These are phyloP conservation scores for Phaeodactylum tricornutum DNA, from an alignment of 108 stramenopile genomes.

Conservation along the genomic window DNA sequence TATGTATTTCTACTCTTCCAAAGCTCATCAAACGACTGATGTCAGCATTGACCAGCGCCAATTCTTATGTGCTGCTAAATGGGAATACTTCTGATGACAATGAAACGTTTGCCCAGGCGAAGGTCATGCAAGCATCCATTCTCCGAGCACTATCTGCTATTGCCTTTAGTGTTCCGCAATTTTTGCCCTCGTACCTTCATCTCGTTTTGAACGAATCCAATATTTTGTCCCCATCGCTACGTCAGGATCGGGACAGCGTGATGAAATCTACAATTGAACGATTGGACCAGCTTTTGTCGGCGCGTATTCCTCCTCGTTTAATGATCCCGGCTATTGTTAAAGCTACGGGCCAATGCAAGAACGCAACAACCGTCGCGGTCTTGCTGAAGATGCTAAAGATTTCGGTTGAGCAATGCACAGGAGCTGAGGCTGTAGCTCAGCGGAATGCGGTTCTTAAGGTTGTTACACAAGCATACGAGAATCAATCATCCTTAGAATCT, in stretches of 20 bases:
- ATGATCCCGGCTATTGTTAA: conserved; percentile 46
- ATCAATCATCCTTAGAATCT: conserved; percentile 12
- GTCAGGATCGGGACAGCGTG: conserved; percentile 12
- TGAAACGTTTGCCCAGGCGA: too few species aligned
- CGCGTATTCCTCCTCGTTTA: conserved; percentile 40
- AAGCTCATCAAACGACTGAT: conserved; percentile 51
- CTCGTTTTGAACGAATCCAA: conserved; percentile 33
- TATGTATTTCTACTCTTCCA: conserved; percentile 46
- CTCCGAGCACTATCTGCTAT: conserved; percentile 36
- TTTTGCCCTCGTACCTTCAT: conserved; percentile 56
- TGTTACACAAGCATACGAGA: conserved; percentile 35
- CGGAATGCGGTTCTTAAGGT: conserved; percentile 39
- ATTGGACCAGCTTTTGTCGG: conserved; percentile 23
- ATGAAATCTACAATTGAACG: conserved; percentile 14
- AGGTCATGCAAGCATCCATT: conserved; percentile 41
- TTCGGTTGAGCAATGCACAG: conserved; percentile 30
- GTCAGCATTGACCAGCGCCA: too few species aligned
- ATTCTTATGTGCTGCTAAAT: too few species aligned
- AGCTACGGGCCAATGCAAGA: conserved; percentile 3
- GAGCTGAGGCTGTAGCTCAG: conserved; percentile 48
- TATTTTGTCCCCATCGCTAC: conserved; percentile 39
- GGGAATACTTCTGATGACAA: too few species aligned
- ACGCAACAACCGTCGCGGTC: background rate
- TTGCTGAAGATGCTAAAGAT: conserved; percentile 27
- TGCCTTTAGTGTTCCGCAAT: conserved; percentile 67